phyloP scores from a whole-genome alignment of 2,329 filamentous ascomycete species.

The Elsinoe arachidis region DNA sequence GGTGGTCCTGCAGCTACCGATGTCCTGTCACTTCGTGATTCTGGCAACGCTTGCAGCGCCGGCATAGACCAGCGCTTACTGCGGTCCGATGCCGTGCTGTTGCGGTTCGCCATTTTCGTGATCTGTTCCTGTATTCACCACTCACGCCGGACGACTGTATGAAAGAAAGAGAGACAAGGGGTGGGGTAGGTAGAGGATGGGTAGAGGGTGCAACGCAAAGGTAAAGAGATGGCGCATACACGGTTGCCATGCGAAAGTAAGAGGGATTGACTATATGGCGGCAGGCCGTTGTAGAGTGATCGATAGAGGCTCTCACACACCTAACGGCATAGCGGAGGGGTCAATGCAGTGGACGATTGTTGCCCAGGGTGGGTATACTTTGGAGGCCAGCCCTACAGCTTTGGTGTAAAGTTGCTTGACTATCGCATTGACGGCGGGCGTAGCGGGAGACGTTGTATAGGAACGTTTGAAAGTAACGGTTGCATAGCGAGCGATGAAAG shows the following conservation, averaged over 20 bases:
- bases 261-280: slow-evolving; percentile 12
- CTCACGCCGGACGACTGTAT: background rate
- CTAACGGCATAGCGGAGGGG: slow-evolving; percentile 8
- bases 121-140: background rate
- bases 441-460: slow-evolving; percentile 11
- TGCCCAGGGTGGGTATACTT: slow-evolving; percentile 2
- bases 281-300: slow-evolving; percentile 10
- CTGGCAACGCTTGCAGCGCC: slow-evolving; percentile 8
- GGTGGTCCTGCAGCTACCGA: slow-evolving; percentile 1
- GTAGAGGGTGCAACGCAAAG: background rate
- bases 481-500: slow-evolving; percentile 7
- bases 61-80: slow-evolving; percentile 13
- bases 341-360: slow-evolving; percentile 8
- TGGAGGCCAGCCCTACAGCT: slow-evolving; percentile 8
- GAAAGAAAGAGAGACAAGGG: slow-evolving; percentile 7
- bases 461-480: slow-evolving; percentile 6
- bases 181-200: slow-evolving; percentile 7
- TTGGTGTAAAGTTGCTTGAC: slow-evolving; percentile 3
- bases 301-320: slow-evolving; percentile 10
- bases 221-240: slow-evolving; percentile 3
- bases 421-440: background rate
- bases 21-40: background rate
- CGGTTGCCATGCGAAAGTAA: slow-evolving; percentile 12
- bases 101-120: slow-evolving; percentile 5
- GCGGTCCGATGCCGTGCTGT: slow-evolving; percentile 1